Conservation (phyloP, 495 filamentous ascomycete genomes). For the Cenococcum geophilum region DNA sequence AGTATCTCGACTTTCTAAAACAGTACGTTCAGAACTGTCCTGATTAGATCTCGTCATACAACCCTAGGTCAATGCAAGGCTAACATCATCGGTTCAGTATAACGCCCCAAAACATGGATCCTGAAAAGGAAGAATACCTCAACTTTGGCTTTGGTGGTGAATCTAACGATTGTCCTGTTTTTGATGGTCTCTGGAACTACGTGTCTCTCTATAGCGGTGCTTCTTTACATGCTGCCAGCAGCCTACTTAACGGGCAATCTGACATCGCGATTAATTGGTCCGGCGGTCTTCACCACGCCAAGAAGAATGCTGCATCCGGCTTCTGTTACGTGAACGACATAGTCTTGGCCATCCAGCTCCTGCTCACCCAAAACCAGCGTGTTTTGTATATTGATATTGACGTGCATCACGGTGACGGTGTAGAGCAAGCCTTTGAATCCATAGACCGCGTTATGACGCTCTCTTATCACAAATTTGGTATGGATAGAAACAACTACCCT, state of each 20-base stretch:
- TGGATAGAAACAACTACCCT: slow-evolving; percentile 48
- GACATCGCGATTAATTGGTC: slow-evolving; percentile 99
- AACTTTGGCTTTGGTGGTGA: slow-evolving; percentile 70
- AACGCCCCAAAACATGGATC: slow-evolving; percentile 38
- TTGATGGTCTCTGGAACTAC: slow-evolving; percentile 92
- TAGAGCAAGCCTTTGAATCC: slow-evolving; percentile 95
- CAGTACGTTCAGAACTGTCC: slow-evolving; percentile 39
- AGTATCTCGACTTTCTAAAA: slow-evolving; percentile 83
- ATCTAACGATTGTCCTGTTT: slow-evolving; percentile 83
- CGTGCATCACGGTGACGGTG: slow-evolving; percentile 95
- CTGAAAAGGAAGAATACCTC: slow-evolving; percentile 38
- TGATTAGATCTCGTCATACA: background rate
- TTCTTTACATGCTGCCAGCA: slow-evolving; percentile 84
- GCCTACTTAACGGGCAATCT: slow-evolving; percentile 75
- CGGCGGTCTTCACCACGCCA: slow-evolving; percentile 96
- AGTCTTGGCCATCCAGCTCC: slow-evolving; percentile 85
- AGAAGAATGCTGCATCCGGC: slow-evolving; percentile 85
- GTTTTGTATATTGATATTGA: slow-evolving; percentile 98
- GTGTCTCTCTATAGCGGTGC: slow-evolving; percentile 88
- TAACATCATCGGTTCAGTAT: slow-evolving; percentile 35
- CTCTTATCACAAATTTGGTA: slow-evolving; percentile 94
- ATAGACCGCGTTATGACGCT: slow-evolving; percentile 94
- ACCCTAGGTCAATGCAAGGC: background rate
- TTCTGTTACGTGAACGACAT: slow-evolving; percentile 99
- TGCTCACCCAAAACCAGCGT: slow-evolving; percentile 78